Percentiles rank a stretch among this genome's conserved stretches.
These are phyloP conservation scores for Erodium maritimum DNA, from an alignment of 345 rosid genomes.

Conservation along the genomic window DNA sequence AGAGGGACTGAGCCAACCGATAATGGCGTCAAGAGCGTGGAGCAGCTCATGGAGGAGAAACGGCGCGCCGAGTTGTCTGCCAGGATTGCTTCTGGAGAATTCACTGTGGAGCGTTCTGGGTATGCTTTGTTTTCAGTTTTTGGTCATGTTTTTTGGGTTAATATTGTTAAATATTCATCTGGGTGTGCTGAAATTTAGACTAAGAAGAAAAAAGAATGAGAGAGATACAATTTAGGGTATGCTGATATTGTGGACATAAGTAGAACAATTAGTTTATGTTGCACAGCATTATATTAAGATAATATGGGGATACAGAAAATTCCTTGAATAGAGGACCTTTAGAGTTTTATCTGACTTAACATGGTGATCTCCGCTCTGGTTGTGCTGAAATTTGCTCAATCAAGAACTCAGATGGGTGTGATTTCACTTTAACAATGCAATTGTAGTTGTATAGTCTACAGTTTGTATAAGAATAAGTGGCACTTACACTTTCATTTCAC, in stretches of 20 bases:
- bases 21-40: constrained; percentile 21
- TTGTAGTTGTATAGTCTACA: neutral
- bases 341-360: neutral
- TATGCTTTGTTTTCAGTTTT: constrained; percentile 7
- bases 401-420: neutral
- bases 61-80: constrained; percentile 67
- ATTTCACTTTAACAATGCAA: too few species aligned
- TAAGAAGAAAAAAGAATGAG: neutral
- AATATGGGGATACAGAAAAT: neutral
- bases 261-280: too few species aligned
- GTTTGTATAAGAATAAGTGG: neutral
- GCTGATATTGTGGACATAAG: neutral
- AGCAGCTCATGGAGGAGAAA: constrained; percentile 42
- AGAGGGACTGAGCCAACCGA: constrained; percentile 43
- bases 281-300: neutral
- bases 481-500: neutral
- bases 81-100: constrained; percentile 76
- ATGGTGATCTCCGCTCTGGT: neutral
- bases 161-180: neutral
- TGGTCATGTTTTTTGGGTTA: too few species aligned
- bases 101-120: constrained; percentile 57
- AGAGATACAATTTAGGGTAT: neutral
- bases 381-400: neutral
- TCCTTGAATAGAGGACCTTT: neutral
- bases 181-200: neutral